phyloP scores from a whole-genome alignment of 805 yeast species.

The Myxozyma kluyveri region DNA sequence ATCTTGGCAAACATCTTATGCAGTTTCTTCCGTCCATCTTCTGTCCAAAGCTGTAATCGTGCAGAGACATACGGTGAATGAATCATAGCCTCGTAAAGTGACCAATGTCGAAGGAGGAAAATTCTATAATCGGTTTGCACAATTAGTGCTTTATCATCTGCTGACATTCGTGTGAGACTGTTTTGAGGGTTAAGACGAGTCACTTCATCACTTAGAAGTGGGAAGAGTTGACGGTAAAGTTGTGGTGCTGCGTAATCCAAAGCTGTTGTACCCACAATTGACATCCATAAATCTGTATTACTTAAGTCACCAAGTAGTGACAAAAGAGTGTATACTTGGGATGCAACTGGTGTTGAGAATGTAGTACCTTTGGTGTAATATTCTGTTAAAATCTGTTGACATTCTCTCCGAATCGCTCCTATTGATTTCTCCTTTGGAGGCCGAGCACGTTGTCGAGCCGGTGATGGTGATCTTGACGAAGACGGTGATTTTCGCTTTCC shows the following conservation, averaged over 20 bases:
- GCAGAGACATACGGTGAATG: slow-evolving; percentile 92
- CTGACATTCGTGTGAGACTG: slow-evolving; percentile 10
- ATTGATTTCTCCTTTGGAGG: slow-evolving; percentile 32
- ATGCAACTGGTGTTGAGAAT: slow-evolving; percentile 67
- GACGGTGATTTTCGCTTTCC: slow-evolving; percentile 38
- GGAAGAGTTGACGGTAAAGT: slow-evolving; percentile 68
- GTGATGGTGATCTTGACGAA: slow-evolving; percentile 27
- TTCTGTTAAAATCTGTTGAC: slow-evolving; percentile 57
- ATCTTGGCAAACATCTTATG: slow-evolving; percentile 92
- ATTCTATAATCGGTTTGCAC: slow-evolving; percentile 82
- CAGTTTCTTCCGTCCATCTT: slow-evolving; percentile 79
- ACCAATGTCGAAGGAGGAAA: slow-evolving; percentile 87
- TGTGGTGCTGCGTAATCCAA: slow-evolving; percentile 66
- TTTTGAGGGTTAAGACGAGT: slow-evolving; percentile 55
- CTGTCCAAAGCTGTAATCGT: slow-evolving; percentile 82
- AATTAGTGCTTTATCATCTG: slow-evolving; percentile 45
- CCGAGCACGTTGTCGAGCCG: slow-evolving; percentile 30
- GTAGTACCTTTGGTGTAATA: slow-evolving; percentile 86
- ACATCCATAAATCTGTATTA: slow-evolving; percentile 70
- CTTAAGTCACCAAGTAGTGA: slow-evolving; percentile 80
- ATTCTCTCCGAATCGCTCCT: slow-evolving; percentile 43
- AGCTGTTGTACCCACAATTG: slow-evolving; percentile 85
- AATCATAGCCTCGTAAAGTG: slow-evolving; percentile 82
- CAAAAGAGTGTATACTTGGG: slow-evolving; percentile 75
- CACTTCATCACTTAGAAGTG: slow-evolving; percentile 79